Evolutionary conservation across 1,139 yeast genomes (phyloP), one percentile per base, ranked within the genome.

Genomic region (Scheffersomyces parashehatae): DNA sequence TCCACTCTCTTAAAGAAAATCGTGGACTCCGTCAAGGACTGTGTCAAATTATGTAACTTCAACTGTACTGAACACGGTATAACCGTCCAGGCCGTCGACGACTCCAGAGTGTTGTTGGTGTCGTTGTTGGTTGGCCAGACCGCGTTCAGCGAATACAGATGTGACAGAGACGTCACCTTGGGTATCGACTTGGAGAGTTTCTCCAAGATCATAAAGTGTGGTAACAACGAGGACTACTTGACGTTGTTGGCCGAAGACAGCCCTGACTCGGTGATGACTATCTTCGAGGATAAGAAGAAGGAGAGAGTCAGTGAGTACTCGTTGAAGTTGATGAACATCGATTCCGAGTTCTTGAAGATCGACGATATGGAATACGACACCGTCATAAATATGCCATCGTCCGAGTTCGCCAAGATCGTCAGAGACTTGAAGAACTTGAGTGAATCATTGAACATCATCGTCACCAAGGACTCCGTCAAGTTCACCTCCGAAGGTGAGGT

Each of bases 41-140:
- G 95, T 63, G 97, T 93, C 51, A 88, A 88, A 62, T 79, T 90
- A 58, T 93, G 97, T 74, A 93, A 93, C 78, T 89, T 93, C 77
- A 95, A 91, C 71, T 93, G 98, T 72, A 83, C 96, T 15, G 96
- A 88, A 67, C 82, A 85, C 52, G 99, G 99, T 52, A 85, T 93
- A 58, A 87, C 96, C 14, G 95, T 95, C 20, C 98, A 93, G 73
- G 98, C 99, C 16, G 95, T 93, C 57, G 99, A 93, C 69, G 96
- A 90, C 62, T 90, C 99, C 30, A 89, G 97, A 76, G 97, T 93
- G 49, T 82, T 93, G 53, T 78, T 93, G 55, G 97, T 93, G 36
- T 87, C 97, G 11, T 75, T 93, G 56, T 81, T 88, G 59, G 86
- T 93, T 55, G 96, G 95, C 45, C 82, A 85, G 54, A 91, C 88